Conservation (phyloP, 2,329 filamentous ascomycete genomes). For the Helotiales sp. region DNA sequence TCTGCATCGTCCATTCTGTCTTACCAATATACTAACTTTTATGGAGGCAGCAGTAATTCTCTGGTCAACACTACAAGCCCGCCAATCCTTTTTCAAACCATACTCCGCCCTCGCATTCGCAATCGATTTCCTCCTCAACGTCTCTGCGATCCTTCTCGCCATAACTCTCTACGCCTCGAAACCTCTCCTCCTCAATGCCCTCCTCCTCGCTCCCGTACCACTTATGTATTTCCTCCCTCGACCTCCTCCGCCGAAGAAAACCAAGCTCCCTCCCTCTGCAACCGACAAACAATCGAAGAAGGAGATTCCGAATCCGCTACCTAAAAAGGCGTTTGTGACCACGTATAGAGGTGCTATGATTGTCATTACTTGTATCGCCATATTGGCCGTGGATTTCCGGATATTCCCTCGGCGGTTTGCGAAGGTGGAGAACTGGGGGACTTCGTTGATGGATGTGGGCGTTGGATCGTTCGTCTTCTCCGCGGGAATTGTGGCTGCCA, state of each 20-base stretch:
- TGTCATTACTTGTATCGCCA: constrained; percentile 85
- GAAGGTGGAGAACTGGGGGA: constrained; percentile 99
- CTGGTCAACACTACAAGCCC: constrained; percentile 87
- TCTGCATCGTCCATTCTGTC: not conserved
- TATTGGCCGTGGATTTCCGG: constrained; percentile 94
- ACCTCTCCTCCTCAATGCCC: constrained; percentile 73
- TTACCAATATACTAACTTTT: constrained; percentile 19
- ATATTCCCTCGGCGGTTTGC: constrained; percentile 94
- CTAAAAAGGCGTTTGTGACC: constrained; percentile 90
- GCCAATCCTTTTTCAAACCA: constrained; percentile 81
- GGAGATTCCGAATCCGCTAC: constrained; percentile 58
- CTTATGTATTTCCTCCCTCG: constrained; percentile 62
- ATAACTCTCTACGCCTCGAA: constrained; percentile 82
- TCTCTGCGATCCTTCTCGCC: constrained; percentile 79
- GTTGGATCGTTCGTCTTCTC: constrained; percentile 98
- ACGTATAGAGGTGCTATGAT: constrained; percentile 92
- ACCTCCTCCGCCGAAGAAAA: constrained; percentile 51
- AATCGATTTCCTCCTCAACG: constrained; percentile 88
- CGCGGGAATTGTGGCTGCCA: constrained; percentile 85
- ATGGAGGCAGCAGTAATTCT: constrained; percentile 77
- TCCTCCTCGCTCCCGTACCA: constrained; percentile 72
- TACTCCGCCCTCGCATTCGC: constrained; percentile 71
- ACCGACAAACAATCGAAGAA: constrained; percentile 44
- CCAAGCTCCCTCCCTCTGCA: constrained; percentile 46
- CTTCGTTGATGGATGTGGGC: constrained; percentile 97